A percentile compares a stretch with the other conserved stretches of the same genome.
Conservation (phyloP, 192 early-diverging fungal species). For the Allomyces javanicus region DNA sequence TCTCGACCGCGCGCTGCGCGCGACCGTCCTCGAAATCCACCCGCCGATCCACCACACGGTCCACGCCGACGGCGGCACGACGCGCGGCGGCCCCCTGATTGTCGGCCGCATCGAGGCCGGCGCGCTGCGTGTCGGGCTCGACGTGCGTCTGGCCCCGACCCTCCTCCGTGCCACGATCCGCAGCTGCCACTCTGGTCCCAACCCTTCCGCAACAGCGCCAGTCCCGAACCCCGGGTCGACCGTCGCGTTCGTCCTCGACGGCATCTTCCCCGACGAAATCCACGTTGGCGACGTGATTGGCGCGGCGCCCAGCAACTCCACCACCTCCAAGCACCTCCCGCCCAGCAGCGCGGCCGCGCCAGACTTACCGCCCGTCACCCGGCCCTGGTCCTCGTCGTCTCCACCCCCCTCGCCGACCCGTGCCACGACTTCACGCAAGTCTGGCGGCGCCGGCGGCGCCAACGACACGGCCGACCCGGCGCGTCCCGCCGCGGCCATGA, state of each 20-base stretch:
- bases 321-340: too few relatives aligned
- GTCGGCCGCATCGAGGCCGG: slow-evolving; percentile 95
- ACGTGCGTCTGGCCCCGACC: slow-evolving; percentile 70
- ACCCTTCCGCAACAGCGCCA: not conserved
- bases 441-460: slow-evolving; percentile 43
- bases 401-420: slow-evolving; percentile 92
- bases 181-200: too few relatives aligned
- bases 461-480: too few relatives aligned
- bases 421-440: slow-evolving; percentile 73
- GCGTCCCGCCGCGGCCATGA: slow-evolving; percentile 47
- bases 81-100: slow-evolving; percentile 85
- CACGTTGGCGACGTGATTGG: too few relatives aligned
- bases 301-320: too few relatives aligned
- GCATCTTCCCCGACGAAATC: too few relatives aligned
- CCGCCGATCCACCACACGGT: too few relatives aligned
- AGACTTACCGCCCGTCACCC: too few relatives aligned
- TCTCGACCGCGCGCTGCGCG: slow-evolving; percentile 85
- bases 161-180: slow-evolving; percentile 54
- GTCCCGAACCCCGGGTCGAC: not conserved
- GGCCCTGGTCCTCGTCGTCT: too few relatives aligned
- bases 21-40: slow-evolving; percentile 94
- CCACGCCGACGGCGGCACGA: slow-evolving; percentile 39
- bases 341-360: too few relatives aligned
- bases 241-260: too few relatives aligned
- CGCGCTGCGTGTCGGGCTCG: slow-evolving; percentile 80